A percentile compares a stretch with the other conserved stretches of the same genome.
These are phyloP conservation scores for Austroboletus sp. DNA, from an alignment of 1,284 basidiomycete species.

Conservation along the genomic window DNA sequence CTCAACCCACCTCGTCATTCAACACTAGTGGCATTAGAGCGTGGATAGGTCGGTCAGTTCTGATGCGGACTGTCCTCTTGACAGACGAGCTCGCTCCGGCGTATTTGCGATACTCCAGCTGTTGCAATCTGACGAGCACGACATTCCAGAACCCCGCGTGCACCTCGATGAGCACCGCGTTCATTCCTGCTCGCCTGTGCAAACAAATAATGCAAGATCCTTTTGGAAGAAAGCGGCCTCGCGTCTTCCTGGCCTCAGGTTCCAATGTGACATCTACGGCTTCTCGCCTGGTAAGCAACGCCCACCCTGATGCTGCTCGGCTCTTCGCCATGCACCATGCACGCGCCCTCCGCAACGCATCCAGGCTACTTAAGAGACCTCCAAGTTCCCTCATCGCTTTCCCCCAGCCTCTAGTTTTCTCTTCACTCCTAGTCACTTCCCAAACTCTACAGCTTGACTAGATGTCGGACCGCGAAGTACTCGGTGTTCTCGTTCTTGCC, in stretches of 20 bases:
- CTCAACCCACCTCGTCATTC: slow-evolving; percentile 18
- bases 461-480: slow-evolving; percentile 54
- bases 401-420: slow-evolving; percentile 16
- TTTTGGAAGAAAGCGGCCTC: slow-evolving; percentile 30
- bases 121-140: slow-evolving; percentile 1
- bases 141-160: slow-evolving; percentile 13
- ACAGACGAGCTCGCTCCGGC: neutral
- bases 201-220: slow-evolving; percentile 23
- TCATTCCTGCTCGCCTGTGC: slow-evolving; percentile 31
- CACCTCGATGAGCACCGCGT: slow-evolving; percentile 10
- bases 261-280: slow-evolving; percentile 21
- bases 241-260: slow-evolving; percentile 28
- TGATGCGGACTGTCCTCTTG: slow-evolving; percentile 4
- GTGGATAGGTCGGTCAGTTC: slow-evolving; percentile 7
- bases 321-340: slow-evolving; percentile 28
- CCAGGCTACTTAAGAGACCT: slow-evolving; percentile 23
- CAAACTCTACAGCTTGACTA: slow-evolving; percentile 12
- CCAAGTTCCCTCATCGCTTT: slow-evolving; percentile 6
- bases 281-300: slow-evolving; percentile 15
- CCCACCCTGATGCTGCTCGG: slow-evolving; percentile 25
- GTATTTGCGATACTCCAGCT: slow-evolving; percentile 8
- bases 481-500: slow-evolving; percentile 75
- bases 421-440: slow-evolving; percentile 14
- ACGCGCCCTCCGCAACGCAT: slow-evolving; percentile 24
- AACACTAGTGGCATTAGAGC: slow-evolving; percentile 14